Evolutionary conservation across 2,329 filamentous ascomycete species (phyloP).

Genomic region (Xylariaceae sp.): DNA sequence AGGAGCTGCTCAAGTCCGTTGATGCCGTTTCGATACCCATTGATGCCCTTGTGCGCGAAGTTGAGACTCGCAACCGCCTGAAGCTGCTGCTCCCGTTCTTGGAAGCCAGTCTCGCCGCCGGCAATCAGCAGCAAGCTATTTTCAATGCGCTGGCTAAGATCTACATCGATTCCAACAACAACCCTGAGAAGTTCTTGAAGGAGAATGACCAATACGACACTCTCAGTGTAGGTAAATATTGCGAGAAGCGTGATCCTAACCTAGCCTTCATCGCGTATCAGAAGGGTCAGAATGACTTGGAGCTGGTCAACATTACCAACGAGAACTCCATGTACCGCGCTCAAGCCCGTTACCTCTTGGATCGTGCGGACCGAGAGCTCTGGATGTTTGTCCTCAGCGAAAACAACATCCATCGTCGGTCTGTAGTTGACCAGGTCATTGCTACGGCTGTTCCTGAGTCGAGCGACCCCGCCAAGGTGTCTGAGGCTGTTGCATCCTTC

Average conservation of each 20-base stretch:
- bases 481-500: conserved; percentile 88
- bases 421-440: conserved; percentile 92
- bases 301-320: conserved; percentile 96
- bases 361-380: conserved; percentile 82
- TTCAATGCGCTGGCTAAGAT: conserved; percentile 98
- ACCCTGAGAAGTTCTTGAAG: conserved; percentile 94
- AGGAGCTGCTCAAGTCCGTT: conserved; percentile 79
- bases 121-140: conserved; percentile 93
- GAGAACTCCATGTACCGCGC: conserved; percentile 99
- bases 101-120: conserved; percentile 79
- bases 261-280: conserved; percentile 90
- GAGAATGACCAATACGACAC: conserved; percentile 97
- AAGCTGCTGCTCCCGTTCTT: conserved; percentile 96
- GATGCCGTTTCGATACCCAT: conserved; percentile 83
- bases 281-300: conserved; percentile 95
- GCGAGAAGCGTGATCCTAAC: conserved; percentile 96
- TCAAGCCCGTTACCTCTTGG: conserved; percentile 92
- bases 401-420: conserved; percentile 92
- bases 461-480: conserved; percentile 89
- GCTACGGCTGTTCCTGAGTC: conserved; percentile 91
- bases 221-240: conserved; percentile 90
- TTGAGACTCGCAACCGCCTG: conserved; percentile 91
- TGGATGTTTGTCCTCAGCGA: conserved; percentile 93
- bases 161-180: conserved; percentile 98
- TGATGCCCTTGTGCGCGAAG: conserved; percentile 86